These are phyloP conservation scores for Pythium oligandrum DNA, from an alignment of 352 stramenopile species.

Conservation along the genomic window DNA sequence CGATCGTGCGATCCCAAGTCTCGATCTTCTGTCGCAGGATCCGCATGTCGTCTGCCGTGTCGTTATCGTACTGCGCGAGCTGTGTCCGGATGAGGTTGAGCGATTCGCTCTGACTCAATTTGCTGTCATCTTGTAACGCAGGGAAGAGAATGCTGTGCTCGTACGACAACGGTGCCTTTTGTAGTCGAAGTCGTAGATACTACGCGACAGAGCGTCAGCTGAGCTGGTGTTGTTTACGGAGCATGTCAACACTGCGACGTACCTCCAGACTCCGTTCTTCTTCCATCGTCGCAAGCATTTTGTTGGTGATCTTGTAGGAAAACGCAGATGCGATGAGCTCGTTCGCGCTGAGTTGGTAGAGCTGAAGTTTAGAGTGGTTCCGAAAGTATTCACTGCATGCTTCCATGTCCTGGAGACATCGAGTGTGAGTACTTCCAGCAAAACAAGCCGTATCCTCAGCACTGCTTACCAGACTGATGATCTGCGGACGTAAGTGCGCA, in stretches of 20 bases:
- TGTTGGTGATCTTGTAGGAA: constrained; percentile 63
- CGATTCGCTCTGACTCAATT: constrained; percentile 28
- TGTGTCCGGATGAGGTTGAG: constrained; percentile 59
- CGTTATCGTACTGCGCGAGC: constrained; percentile 51
- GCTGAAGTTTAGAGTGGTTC: constrained; percentile 44
- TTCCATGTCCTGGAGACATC: constrained; percentile 53
- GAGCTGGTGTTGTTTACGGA: too few species aligned
- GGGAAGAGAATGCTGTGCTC: constrained; percentile 74
- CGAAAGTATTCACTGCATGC: constrained; percentile 66
- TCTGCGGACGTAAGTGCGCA: constrained; percentile 39
- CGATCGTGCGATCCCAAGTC: constrained; percentile 49
- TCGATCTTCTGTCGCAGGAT: constrained; percentile 79
- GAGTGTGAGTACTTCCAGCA: too few species aligned
- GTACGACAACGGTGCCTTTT: constrained; percentile 49
- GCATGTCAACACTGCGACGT: constrained; percentile 3
- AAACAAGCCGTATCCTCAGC: neutral
- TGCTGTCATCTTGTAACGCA: constrained; percentile 38
- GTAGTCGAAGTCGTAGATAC: constrained; percentile 69
- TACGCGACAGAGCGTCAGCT: constrained; percentile 6
- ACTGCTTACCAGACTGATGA: constrained; percentile 48
- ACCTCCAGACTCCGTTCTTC: constrained; percentile 71
- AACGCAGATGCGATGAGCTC: constrained; percentile 41
- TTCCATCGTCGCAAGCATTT: constrained; percentile 50
- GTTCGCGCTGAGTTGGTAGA: constrained; percentile 32
- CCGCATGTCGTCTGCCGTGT: constrained; percentile 65